Base-by-base conservation (phyloP, 768 basidiomycete species). In the Pleurotus tuber-regium region DNA sequence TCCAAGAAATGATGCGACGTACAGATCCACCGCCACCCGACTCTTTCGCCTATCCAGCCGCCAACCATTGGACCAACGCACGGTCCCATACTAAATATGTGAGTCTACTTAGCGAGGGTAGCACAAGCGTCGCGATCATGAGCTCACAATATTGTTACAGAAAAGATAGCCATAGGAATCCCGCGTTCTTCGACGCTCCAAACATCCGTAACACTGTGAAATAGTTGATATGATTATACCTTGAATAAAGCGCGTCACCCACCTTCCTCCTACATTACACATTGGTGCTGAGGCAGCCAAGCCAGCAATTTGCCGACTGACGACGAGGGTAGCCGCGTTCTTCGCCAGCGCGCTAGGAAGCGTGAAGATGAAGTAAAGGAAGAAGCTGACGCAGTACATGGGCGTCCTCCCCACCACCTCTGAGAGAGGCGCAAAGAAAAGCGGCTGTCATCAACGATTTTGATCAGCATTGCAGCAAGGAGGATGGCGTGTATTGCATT, bases 41-140 rank as follows among this genome's bases (percentile, higher is more conserved):
- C 67, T n/a, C 61, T 55, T 57, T 73, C 63, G 4, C 74, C 71
- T 48, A 77, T 78, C 61, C 69, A 74, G 2, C 75, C 73, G 29
- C 77, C 78, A 25, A 79, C 58, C 57, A 83, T 66, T 0, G 80
- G 80, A 1, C 79, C 79, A 25, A 77, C 19, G 25, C 72, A 73
- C 0, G 77, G 77, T 8, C 75, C 78, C 10, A 76, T 64, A 58
- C 71, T 70, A 39, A 7, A 49, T 35, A 16, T n/a, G 16, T 5
- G 43, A 8, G 29, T 39, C n/a, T 9, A n/a, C 14, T 4, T 4
- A 19, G 24, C 23, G n/a, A 16, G 10, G 16, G 24, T 16, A 39
- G 48, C 19, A n/a, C 0, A 14, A 29, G 14, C n/a, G 4, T 36
- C 18, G 35, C 35, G 14, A 18, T 36, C 1, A 8, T 14, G 16